Evolutionary conservation across 441 rosid genomes (phyloP), one percentile per base, ranked within the genome.

Genomic region (Populus hybrid): DNA sequence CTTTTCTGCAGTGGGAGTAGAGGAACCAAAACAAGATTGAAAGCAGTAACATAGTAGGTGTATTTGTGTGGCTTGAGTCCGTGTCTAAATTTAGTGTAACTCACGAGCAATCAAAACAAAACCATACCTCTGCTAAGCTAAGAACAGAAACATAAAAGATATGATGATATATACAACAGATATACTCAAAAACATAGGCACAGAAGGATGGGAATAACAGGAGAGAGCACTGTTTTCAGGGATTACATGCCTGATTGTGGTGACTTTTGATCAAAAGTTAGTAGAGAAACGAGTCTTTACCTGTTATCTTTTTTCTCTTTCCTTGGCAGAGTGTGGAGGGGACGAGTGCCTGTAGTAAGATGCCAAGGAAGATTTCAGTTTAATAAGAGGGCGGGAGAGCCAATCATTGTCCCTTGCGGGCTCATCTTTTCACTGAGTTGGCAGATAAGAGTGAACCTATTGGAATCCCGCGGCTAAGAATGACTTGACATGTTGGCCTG

Each of bases 361-460:
- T 24, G 82, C 74, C 82, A 61, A 36, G 38, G 69, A 34, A n/a
- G 38, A 32, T 11, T 32, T 70, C 70, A 70, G 30, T 32, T 63
- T 78, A 83, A 84, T 85, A 83, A 77, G 80, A 81, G 85, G 79
- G 83, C 86, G 83, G 87, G 86, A 84, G 90, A 79, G 79, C 82
- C 88, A 83, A 76, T 34, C 83, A 76, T 38, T 73, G 5, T n/a
- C 53, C 66, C 73, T 9, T 0, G 75, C 73, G 84, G 85, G 85
- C 42, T 82, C 88, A 42, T 1, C 9, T 2, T 11, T 6, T n/a
- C 6, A 57, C 73, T 36, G 32, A 46, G 19, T 84, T 88, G 88
- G 88, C 88, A 81, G 94, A 88, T 88, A 88, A 87, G 94, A 67
- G 76, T 40, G 69, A 32, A 7, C 79, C 70, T 59, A 40, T 40